Conservation (phyloP, 2,329 filamentous ascomycete genomes). For the Talaromyces rugulosus region DNA sequence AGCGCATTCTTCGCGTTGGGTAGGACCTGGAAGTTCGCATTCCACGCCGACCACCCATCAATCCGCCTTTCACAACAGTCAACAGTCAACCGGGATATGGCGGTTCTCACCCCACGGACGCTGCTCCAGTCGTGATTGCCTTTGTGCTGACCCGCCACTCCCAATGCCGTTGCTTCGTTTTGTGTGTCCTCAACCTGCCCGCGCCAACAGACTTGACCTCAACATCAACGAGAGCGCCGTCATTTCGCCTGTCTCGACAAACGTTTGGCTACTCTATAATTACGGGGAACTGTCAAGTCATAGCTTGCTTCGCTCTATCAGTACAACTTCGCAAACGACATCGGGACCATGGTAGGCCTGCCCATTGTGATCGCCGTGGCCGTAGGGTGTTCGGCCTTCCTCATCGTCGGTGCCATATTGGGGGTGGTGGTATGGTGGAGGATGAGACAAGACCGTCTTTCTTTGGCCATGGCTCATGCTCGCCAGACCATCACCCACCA, state of each 20-base stretch:
- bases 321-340: background rate
- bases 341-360: constrained; percentile 28
- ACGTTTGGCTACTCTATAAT: background rate
- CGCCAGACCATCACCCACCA: constrained; percentile 21
- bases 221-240: background rate
- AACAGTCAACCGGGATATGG: constrained; percentile 2
- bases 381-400: constrained; percentile 29
- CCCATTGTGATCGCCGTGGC: constrained; percentile 32
- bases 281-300: background rate
- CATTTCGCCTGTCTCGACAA: background rate
- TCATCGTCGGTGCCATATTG: constrained; percentile 29
- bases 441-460: constrained; percentile 30
- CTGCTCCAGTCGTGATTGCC: background rate
- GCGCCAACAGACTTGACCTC: constrained; percentile 1
- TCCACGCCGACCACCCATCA: constrained; percentile 5
- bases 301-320: background rate
- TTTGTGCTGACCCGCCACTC: background rate
- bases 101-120: background rate
- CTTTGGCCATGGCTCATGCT: constrained; percentile 22
- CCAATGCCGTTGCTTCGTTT: constrained; percentile 4
- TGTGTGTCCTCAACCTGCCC: constrained; percentile 2
- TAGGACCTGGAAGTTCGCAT: constrained; percentile 8
- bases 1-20: constrained; percentile 13
- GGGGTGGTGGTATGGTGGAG: constrained; percentile 32
- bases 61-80: constrained; percentile 8